These are phyloP conservation scores for Rhodotorula sp. DNA, from an alignment of 1,284 basidiomycete species.

Conservation along the genomic window DNA sequence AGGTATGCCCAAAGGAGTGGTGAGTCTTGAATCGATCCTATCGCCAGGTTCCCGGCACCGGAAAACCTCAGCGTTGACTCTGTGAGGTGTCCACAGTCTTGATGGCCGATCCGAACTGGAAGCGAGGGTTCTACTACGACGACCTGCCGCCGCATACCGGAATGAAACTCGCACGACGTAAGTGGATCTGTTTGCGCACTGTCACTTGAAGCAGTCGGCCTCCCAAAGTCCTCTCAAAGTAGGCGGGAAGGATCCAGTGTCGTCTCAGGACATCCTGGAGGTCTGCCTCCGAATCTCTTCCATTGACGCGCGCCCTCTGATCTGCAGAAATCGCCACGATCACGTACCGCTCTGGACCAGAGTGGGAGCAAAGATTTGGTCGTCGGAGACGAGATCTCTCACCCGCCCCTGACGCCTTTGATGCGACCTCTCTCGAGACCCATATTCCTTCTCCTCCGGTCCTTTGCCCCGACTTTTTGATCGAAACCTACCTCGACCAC, in stretches of 20 bases:
- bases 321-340: constrained; percentile 91
- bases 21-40: constrained; percentile 51
- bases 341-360: constrained; percentile 96
- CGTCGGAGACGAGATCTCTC: constrained; percentile 60
- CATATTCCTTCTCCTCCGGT: constrained; percentile 49
- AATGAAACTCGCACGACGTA: constrained; percentile 96
- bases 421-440: constrained; percentile 23
- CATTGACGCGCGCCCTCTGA: not conserved
- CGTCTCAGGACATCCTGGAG: too few species aligned
- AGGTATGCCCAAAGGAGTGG: constrained; percentile 92
- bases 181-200: constrained; percentile 47
- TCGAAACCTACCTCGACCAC: constrained; percentile 98
- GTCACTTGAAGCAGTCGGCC: too few species aligned
- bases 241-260: too few species aligned
- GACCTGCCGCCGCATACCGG: constrained; percentile 91
- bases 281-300: too few species aligned
- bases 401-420: constrained; percentile 1
- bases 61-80: constrained; percentile 1
- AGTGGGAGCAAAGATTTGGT: constrained; percentile 97
- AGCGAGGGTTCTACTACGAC: constrained; percentile 96
- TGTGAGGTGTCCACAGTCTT: constrained; percentile 61
- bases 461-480: constrained; percentile 94
- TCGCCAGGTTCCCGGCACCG: not conserved
- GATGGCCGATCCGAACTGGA: constrained; percentile 99
- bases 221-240: too few species aligned